A percentile compares a stretch with the other conserved stretches of the same genome.
Conservation (phyloP, 2,329 filamentous ascomycete genomes). For the Fusarium oligoseptatum region DNA sequence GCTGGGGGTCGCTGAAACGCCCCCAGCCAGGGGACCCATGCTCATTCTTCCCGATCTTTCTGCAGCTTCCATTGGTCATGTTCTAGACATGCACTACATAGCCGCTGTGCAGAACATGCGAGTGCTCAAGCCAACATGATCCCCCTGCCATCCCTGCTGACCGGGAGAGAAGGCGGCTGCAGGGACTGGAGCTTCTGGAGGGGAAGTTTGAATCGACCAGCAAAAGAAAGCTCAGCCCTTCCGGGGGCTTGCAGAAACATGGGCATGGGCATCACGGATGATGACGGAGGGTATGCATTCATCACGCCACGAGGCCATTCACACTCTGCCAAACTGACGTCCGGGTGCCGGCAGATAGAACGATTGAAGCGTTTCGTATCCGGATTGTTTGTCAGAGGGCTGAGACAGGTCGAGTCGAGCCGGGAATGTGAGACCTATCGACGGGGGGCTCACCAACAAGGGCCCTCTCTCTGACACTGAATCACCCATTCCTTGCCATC, state of each 20-base stretch:
- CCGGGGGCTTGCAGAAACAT: conserved; percentile 37
- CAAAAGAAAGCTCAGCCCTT: conserved; percentile 43
- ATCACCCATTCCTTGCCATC: conserved; percentile 14
- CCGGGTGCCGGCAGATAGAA: conserved; percentile 19
- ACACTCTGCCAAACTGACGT: conserved; percentile 10
- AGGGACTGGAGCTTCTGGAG: conserved; percentile 48
- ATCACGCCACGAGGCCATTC: conserved; percentile 37
- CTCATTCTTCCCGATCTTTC: conserved; percentile 40
- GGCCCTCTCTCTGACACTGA: conserved; percentile 1
- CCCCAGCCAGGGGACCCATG: conserved; percentile 45
- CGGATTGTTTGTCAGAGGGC: conserved; percentile 16
- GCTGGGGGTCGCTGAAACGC: conserved; percentile 49
- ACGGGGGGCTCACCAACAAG: conserved; percentile 4
- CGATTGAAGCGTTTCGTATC: conserved; percentile 27
- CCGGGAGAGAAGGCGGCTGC: conserved; percentile 44
- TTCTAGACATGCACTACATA: conserved; percentile 55
- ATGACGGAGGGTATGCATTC: conserved; percentile 40
- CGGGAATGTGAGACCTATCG: conserved; percentile 10
- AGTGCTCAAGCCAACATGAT: conserved; percentile 54
- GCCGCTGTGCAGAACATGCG: conserved; percentile 59
- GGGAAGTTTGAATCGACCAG: conserved; percentile 32
- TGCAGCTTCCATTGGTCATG: conserved; percentile 50
- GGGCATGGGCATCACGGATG: conserved; percentile 40
- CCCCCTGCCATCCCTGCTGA: conserved; percentile 44
- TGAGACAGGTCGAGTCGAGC: conserved; percentile 20